Percentiles rank a stretch among this genome's conserved stretches.
Evolutionary conservation across 495 filamentous ascomycete genomes (phyloP).

Genomic region (Lasiosphaeria ovina): DNA sequence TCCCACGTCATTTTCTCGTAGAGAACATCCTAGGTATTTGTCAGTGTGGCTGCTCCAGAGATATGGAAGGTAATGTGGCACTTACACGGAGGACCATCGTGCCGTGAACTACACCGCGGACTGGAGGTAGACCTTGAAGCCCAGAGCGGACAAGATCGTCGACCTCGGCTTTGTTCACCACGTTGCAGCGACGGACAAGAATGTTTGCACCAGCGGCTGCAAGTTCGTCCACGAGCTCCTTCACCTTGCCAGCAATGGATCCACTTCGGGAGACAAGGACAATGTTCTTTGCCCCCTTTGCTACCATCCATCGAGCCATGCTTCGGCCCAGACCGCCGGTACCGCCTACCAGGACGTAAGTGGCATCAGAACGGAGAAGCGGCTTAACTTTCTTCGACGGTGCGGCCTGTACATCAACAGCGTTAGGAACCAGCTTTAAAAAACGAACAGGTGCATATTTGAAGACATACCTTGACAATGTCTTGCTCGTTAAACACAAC

Average conservation of each 20-base stretch:
- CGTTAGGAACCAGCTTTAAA: slow-evolving; percentile 3
- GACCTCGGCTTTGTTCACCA: slow-evolving; percentile 39
- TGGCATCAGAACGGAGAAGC: slow-evolving; percentile 44
- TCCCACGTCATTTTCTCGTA: slow-evolving; percentile 56
- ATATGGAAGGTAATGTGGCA: slow-evolving; percentile 19
- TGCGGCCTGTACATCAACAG: slow-evolving; percentile 19
- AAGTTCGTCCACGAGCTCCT: slow-evolving; percentile 47
- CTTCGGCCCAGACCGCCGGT: slow-evolving; percentile 62
- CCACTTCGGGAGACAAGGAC: slow-evolving; percentile 59
- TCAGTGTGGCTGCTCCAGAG: slow-evolving; percentile 2
- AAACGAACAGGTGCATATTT: neutral
- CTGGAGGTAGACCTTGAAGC: slow-evolving; percentile 37
- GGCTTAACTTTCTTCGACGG: slow-evolving; percentile 32
- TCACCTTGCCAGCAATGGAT: slow-evolving; percentile 38
- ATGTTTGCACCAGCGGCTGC: slow-evolving; percentile 36
- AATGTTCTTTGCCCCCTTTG: slow-evolving; percentile 56
- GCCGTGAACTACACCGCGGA: slow-evolving; percentile 49
- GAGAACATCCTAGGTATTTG: slow-evolving; percentile 43
- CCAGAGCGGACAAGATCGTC: slow-evolving; percentile 36
- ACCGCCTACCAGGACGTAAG: slow-evolving; percentile 63
- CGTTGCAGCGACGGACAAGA: slow-evolving; percentile 42
- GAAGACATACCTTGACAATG: slow-evolving; percentile 34
- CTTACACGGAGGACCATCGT: slow-evolving; percentile 57
- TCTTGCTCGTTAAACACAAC: slow-evolving; percentile 41
- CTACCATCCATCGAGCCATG: slow-evolving; percentile 59